Percentiles rank a stretch among this genome's conserved stretches.
Conservation (phyloP, 805 yeast genomes). For the Grigorovia humatica region DNA sequence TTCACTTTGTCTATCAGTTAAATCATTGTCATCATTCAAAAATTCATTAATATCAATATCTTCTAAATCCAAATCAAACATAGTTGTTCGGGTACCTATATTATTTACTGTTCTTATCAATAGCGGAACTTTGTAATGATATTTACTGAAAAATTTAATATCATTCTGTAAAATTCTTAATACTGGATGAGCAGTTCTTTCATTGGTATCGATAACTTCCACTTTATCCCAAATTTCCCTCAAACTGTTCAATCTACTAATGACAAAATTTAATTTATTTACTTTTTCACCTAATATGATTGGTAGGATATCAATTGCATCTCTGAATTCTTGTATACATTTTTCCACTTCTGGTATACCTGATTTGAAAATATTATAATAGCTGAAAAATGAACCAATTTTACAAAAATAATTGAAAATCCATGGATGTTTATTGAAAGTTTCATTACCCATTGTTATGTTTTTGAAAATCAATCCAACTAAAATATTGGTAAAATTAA, state of each 20-base stretch:
- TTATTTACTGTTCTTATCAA: constrained; percentile 5
- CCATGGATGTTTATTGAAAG: constrained; percentile 19
- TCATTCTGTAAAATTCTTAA: constrained; percentile 20
- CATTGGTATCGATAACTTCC: constrained; percentile 12
- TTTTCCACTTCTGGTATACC: constrained; percentile 9
- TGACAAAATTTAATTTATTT: constrained; percentile 6
- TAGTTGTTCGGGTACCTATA: not conserved
- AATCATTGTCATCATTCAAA: constrained; percentile 3
- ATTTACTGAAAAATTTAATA: constrained; percentile 8
- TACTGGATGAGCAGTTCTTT: constrained; percentile 19
- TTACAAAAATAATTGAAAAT: constrained; percentile 14
- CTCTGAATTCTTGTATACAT: constrained; percentile 15
- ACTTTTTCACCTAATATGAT: constrained; percentile 9
- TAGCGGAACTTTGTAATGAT: constrained; percentile 5
- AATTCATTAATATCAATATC: constrained; percentile 2
- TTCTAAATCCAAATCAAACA: not conserved
- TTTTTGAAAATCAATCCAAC: constrained; percentile 15
- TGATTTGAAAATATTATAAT: constrained; percentile 15
- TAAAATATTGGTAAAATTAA: constrained; percentile 14
- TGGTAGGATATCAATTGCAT: constrained; percentile 13
- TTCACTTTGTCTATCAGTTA: constrained; percentile 2
- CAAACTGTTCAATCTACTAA: constrained; percentile 15
- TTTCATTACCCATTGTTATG: constrained; percentile 6
- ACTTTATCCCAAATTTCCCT: constrained; percentile 17
- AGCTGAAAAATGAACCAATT: constrained; percentile 19